Conservation (phyloP, 345 rosid genomes). For the Murraya paniculata region DNA sequence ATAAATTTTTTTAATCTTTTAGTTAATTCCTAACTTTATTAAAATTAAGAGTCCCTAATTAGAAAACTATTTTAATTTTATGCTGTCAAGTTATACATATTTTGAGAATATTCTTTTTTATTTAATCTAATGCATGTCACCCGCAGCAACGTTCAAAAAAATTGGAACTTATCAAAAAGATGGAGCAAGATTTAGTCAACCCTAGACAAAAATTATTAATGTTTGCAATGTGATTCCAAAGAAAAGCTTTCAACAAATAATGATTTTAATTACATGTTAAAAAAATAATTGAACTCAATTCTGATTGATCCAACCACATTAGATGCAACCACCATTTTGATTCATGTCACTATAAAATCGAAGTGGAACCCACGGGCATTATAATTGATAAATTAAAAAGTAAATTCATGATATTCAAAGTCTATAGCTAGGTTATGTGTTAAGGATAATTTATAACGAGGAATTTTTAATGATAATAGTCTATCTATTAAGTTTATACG, state of each 20-base stretch:
- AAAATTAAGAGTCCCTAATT: no score
- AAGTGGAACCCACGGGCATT: not conserved
- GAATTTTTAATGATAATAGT: no score
- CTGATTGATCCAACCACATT: not conserved
- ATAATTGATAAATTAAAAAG: not conserved
- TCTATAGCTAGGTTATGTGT: no score
- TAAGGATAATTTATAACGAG: no score
- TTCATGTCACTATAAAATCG: not conserved
- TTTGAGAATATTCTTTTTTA: no score
- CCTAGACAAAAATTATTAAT: not conserved
- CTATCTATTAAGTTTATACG: no score
- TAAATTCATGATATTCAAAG: no score
- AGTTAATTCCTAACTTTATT: no score
- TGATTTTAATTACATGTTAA: not conserved
- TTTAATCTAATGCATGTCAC: not conserved
- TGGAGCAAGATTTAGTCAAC: not conserved
- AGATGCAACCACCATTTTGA: conserved; percentile 5
- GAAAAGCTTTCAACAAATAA: not conserved
- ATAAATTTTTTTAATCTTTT: no score
- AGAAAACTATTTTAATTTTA: no score
- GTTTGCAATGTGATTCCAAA: not conserved
- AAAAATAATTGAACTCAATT: not conserved
- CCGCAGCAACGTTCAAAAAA: not conserved
- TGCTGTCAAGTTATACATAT: no score
- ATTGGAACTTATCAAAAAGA: not conserved